Evolutionary conservation across 306 rosid genomes (phyloP).

Genomic region (Adenanthera pavonina): DNA sequence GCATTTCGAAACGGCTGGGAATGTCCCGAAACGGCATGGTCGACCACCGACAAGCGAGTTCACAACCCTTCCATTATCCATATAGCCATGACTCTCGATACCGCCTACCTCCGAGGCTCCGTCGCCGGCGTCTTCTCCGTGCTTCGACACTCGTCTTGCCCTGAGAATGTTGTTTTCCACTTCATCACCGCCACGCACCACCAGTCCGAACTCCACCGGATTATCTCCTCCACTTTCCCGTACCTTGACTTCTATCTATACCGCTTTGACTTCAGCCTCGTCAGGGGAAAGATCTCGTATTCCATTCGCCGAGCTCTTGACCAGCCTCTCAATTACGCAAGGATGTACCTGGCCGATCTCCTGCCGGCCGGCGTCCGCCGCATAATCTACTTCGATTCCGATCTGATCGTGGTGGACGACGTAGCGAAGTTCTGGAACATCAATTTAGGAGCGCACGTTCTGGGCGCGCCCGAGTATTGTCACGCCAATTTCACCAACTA

Average conservation of each 20-base stretch:
- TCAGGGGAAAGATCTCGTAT: slow-evolving; percentile 75
- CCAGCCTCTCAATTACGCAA: slow-evolving; percentile 90
- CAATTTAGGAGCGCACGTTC: slow-evolving; percentile 59
- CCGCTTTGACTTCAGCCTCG: slow-evolving; percentile 76
- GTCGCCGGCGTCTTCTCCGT: slow-evolving; percentile 85
- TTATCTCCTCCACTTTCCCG: slow-evolving; percentile 75
- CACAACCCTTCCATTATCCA: slow-evolving; percentile 67
- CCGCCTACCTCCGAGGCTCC: slow-evolving; percentile 90
- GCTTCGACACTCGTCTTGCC: slow-evolving; percentile 80
- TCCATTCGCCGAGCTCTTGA: slow-evolving; percentile 86
- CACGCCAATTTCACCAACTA: slow-evolving; percentile 90
- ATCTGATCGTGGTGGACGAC: slow-evolving; percentile 85
- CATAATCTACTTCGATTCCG: slow-evolving; percentile 92
- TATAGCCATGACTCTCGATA: slow-evolving; percentile 86
- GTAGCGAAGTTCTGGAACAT: slow-evolving; percentile 84
- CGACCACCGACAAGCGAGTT: slow-evolving; percentile 34
- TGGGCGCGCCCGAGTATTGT: slow-evolving; percentile 94
- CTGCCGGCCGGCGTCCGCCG: slow-evolving; percentile 66
- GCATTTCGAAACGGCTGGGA: slow-evolving; percentile 84
- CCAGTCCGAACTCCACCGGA: slow-evolving; percentile 60
- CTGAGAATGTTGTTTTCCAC: slow-evolving; percentile 83
- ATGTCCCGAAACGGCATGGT: slow-evolving; percentile 51
- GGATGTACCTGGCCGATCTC: slow-evolving; percentile 82
- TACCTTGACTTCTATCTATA: slow-evolving; percentile 70
- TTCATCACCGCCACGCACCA: slow-evolving; percentile 65